Conservation (phyloP, 1,284 basidiomycete genomes). For the Rhodotorula sp. region DNA sequence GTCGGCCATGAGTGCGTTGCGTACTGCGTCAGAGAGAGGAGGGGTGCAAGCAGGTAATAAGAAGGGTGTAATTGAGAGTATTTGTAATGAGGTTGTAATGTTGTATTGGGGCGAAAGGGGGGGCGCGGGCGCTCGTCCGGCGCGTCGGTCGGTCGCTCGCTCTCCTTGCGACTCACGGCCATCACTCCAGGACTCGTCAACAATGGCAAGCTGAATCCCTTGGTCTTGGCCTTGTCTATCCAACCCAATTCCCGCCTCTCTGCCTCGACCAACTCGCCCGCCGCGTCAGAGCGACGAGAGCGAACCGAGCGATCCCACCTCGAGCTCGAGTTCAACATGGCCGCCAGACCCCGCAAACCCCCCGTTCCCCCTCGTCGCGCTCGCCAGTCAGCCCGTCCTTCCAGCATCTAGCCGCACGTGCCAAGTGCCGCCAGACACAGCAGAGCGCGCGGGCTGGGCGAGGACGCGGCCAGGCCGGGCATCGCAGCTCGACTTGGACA, state of each 20-base stretch:
- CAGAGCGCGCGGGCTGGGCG: background rate
- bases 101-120: background rate
- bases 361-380: background rate
- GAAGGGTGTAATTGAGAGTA: background rate
- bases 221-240: background rate
- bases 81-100: background rate
- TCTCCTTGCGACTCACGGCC: conserved; percentile 8
- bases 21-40: background rate
- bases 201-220: conserved; percentile 3
- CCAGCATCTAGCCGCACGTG: too few relatives aligned
- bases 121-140: background rate
- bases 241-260: background rate
- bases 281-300: too few relatives aligned
- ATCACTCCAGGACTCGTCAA: conserved; percentile 6
- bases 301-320: background rate
- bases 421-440: too few relatives aligned
- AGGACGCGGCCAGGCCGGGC: background rate
- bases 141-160: background rate
- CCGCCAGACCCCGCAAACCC: background rate
- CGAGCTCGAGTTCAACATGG: conserved; percentile 1
- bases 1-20: background rate
- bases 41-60: background rate
- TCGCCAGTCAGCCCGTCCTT: too few relatives aligned
- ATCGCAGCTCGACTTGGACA: background rate
- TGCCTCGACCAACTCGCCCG: background rate